Conservation (phyloP, 1,284 basidiomycete genomes). For the Austroboletus novae-zelandiae region DNA sequence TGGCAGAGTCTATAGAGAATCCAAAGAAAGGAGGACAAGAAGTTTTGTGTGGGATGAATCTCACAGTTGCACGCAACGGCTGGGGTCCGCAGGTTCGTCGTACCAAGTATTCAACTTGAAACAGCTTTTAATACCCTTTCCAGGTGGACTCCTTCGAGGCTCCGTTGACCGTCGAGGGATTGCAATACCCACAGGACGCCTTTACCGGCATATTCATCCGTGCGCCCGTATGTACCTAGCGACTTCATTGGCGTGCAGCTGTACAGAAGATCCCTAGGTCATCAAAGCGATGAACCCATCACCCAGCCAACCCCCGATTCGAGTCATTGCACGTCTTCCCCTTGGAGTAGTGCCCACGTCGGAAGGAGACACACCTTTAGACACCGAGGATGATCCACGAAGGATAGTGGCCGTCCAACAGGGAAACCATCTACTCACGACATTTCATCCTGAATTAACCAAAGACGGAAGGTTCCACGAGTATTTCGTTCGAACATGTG, state of each 20-base stretch:
- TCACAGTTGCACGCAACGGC: conserved; percentile 87
- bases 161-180: conserved; percentile 61
- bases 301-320: conserved; percentile 49
- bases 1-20: conserved; percentile 72
- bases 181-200: conserved; percentile 59
- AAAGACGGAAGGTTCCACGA: conserved; percentile 88
- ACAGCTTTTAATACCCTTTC: neutral
- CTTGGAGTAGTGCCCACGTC: conserved; percentile 54
- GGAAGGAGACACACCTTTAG: conserved; percentile 32
- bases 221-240: conserved; percentile 67
- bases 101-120: neutral
- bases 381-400: conserved; percentile 46
- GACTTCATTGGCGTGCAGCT: neutral
- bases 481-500: conserved; percentile 74
- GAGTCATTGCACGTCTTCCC: conserved; percentile 75
- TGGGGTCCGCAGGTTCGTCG: conserved; percentile 75
- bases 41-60: conserved; percentile 78
- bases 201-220: conserved; percentile 95
- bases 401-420: conserved; percentile 86
- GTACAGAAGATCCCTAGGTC: conserved; percentile 45
- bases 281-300: conserved; percentile 49
- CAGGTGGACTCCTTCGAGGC: conserved; percentile 91
- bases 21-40: conserved; percentile 89
- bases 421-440: conserved; percentile 83
- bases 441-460: conserved; percentile 94